Conservation (phyloP, 2,329 filamentous ascomycete genomes). For the Aspergillus jensenii region DNA sequence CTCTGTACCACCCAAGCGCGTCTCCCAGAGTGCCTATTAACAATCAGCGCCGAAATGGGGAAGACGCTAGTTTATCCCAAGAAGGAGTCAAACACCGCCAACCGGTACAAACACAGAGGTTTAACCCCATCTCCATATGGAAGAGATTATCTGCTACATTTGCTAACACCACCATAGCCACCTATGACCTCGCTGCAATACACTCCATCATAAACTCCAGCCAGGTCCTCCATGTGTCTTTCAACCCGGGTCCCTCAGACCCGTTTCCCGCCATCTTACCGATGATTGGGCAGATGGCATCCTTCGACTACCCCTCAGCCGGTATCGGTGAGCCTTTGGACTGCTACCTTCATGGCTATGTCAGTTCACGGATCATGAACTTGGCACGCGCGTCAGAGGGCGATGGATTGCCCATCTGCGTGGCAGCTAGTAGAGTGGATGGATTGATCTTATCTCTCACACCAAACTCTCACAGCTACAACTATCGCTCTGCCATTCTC, state of each 20-base stretch:
- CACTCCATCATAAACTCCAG: constrained; percentile 72
- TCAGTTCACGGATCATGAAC: constrained; percentile 75
- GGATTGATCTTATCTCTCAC: constrained; percentile 78
- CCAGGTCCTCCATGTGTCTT: constrained; percentile 78
- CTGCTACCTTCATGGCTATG: constrained; percentile 82
- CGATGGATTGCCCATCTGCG: constrained; percentile 66
- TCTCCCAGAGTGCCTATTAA: background rate
- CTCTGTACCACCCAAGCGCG: background rate
- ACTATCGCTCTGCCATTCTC: constrained; percentile 78
- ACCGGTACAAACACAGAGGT: constrained; percentile 67
- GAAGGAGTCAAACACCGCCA: constrained; percentile 63
- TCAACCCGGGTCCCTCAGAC: constrained; percentile 59
- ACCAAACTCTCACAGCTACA: constrained; percentile 78
- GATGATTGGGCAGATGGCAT: constrained; percentile 83
- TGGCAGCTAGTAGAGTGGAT: constrained; percentile 73
- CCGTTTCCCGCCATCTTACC: constrained; percentile 77
- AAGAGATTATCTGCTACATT: background rate
- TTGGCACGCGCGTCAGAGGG: constrained; percentile 49
- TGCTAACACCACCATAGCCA: constrained; percentile 47
- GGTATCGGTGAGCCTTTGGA: constrained; percentile 65
- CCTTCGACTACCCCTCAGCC: constrained; percentile 63
- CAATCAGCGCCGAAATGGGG: constrained; percentile 34
- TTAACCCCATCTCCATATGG: constrained; percentile 14
- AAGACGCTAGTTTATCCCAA: constrained; percentile 59
- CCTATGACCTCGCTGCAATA: constrained; percentile 71